phyloP scores from a whole-genome alignment of 352 stramenopile genomes.

The Pythium chondricola region DNA sequence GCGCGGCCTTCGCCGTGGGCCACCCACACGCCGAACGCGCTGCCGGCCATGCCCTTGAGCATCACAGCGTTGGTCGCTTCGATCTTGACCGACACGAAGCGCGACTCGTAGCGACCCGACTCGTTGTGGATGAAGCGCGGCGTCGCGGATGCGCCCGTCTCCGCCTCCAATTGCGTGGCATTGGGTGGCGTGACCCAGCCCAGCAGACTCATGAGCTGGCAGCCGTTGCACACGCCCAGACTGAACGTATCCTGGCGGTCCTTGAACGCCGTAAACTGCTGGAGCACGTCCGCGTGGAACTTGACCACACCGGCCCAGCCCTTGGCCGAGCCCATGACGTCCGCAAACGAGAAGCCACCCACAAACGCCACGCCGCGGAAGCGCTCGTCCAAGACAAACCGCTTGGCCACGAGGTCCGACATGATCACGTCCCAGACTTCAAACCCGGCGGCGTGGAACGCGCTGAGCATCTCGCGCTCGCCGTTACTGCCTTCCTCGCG shows the following conservation, averaged over 20 bases:
- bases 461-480: slow-evolving; percentile 97
- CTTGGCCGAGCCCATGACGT: slow-evolving; percentile 98
- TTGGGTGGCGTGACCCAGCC: slow-evolving; percentile 91
- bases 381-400: slow-evolving; percentile 86
- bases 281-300: slow-evolving; percentile 93
- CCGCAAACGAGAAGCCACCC: slow-evolving; percentile 98
- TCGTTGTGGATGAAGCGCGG: slow-evolving; percentile 98
- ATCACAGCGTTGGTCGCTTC: slow-evolving; percentile 93
- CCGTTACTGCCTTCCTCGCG: slow-evolving; percentile 99
- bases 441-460: slow-evolving; percentile 96
- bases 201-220: slow-evolving; percentile 99
- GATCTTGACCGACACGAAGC: slow-evolving; percentile 96
- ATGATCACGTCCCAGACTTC: slow-evolving; percentile 98
- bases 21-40: slow-evolving; percentile 97
- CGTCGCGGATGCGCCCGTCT: slow-evolving; percentile 49
- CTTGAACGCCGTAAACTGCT: slow-evolving; percentile 96
- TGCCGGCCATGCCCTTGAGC: slow-evolving; percentile 97
- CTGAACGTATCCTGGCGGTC: slow-evolving; percentile 96
- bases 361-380: slow-evolving; percentile 98
- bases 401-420: slow-evolving; percentile 92
- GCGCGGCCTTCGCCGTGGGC: slow-evolving; percentile 90
- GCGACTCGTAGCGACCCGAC: slow-evolving; percentile 94
- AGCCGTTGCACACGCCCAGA: slow-evolving; percentile 99
- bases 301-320: slow-evolving; percentile 97
- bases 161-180: slow-evolving; percentile 39